phyloP scores from a whole-genome alignment of 768 basidiomycete genomes.

The Naematelia aurantialba region DNA sequence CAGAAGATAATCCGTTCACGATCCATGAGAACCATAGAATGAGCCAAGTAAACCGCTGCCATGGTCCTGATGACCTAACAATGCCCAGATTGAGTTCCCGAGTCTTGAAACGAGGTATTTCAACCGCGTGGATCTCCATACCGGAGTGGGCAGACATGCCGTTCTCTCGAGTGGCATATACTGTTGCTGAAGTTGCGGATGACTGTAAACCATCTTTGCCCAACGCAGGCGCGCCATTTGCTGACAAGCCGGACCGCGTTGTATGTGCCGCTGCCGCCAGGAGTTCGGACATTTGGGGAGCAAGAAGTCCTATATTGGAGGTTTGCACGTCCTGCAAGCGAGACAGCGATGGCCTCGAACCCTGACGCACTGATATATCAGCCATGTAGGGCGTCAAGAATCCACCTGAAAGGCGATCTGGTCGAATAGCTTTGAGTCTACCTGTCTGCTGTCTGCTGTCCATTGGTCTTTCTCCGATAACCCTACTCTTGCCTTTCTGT shows the following conservation, averaged over 20 bases:
- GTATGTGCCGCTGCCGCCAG: too few species aligned
- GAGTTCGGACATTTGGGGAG: too few species aligned
- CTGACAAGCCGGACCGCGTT: too few species aligned
- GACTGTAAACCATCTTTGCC: too few species aligned
- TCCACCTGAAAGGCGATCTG: background rate
- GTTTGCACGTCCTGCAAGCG: too few species aligned
- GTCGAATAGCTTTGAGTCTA: background rate
- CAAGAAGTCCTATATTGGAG: too few species aligned
- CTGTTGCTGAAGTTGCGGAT: background rate
- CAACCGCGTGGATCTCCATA: slow-evolving; percentile 21
- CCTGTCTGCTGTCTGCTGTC: background rate
- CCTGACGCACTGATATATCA: too few species aligned
- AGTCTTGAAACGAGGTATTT: slow-evolving; percentile 45
- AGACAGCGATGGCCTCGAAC: too few species aligned
- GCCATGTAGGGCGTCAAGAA: background rate
- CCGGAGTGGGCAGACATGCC: background rate
- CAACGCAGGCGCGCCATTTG: too few species aligned
- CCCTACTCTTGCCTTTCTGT: background rate
- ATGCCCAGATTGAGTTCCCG: slow-evolving; percentile 37
- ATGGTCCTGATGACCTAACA: slow-evolving; percentile 16
- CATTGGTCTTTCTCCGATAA: background rate
- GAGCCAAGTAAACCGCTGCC: slow-evolving; percentile 28
- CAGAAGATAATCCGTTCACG: slow-evolving; percentile 17
- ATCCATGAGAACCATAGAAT: slow-evolving; percentile 26
- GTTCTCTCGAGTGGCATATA: background rate